Base-by-base conservation (phyloP, 108 stramenopile species). In the Pseudonitzschia multistriata region DNA sequence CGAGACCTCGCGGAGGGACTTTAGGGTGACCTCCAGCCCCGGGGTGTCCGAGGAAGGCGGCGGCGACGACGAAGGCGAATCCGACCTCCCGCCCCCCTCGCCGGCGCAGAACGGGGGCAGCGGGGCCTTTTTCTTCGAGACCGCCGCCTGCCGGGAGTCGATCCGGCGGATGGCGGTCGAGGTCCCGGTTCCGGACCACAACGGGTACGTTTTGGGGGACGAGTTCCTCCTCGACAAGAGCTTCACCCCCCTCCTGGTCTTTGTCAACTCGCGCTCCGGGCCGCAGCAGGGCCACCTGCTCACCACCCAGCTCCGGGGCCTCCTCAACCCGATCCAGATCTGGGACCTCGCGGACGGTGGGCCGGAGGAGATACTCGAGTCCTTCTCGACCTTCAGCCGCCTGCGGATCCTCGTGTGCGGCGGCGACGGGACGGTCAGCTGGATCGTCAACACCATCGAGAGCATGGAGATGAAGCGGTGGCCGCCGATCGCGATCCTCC, bases 391-490 rank as follows among this genome's bases (percentile, higher is more conserved):
- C 17, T 72, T 96, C 13, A 84, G 74, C 50, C 70, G 83, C 14
- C 73, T 92, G 14, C 80, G 93, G 47, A 83, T 96, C 33, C 66
- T 96, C 52, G 83, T 94, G 28, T 94, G 93, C 69, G 96, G 96
- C 13, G 96, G 96, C 2, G 96, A 96, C 70, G 96, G 96, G 8
- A 96, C 92, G n/a, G 91, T 94, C 3, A 89, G 88, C 66, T 96
- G 96, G 96, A 93, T 96, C 42, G 81, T 96, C 24, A 81, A 75
- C 56, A 80, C 82, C n/a, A 72, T 96, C 13, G 91, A 93, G 56
- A 83, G 81, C 55, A 79, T 96, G 88, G 68, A 86, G 13, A 65
- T 93, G 48, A 74, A 87, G 49, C 74, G 86, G 22, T 88, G 87
- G 85, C 95, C 95, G 5, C 92, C 96, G 27, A 92, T 96, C 47